Conservation (phyloP, 768 basidiomycete genomes). For the Trametes coccinea region DNA sequence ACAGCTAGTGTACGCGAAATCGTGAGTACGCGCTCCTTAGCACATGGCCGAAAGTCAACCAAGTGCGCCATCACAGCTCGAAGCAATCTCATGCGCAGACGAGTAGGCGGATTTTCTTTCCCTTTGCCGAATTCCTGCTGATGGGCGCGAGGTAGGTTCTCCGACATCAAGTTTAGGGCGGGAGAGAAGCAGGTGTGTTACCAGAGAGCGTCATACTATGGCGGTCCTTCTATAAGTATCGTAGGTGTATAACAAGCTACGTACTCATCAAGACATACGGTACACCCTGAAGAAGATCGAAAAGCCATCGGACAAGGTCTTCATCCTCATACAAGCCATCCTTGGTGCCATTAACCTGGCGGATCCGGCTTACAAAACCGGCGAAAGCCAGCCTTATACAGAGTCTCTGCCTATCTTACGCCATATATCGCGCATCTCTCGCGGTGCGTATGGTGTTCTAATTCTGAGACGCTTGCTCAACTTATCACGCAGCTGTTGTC, state of each 20-base stretch:
- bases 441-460: conserved; percentile 48
- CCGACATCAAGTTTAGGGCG: conserved; percentile 64
- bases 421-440: conserved; percentile 73
- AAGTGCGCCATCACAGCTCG: conserved; percentile 46
- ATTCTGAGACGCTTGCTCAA: not conserved
- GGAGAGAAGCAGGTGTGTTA: conserved; percentile 70
- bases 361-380: conserved; percentile 63
- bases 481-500: conserved; percentile 55
- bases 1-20: conserved; percentile 63
- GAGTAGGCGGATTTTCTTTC: conserved; percentile 48
- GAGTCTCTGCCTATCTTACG: conserved; percentile 73
- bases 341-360: conserved; percentile 71
- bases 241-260: conserved; percentile 65
- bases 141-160: conserved; percentile 46
- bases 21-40: conserved; percentile 38
- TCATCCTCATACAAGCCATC: conserved; percentile 80
- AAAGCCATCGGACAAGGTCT: conserved; percentile 73
- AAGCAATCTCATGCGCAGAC: conserved; percentile 61
- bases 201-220: too few relatives aligned
- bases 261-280: conserved; percentile 74
- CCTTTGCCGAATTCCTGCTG: not conserved
- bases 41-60: too few relatives aligned
- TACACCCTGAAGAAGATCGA: conserved; percentile 72
- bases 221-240: not conserved
- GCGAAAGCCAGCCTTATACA: conserved; percentile 69